Evolutionary conservation across 2,329 filamentous ascomycete species (phyloP), one percentile per base, ranked within the genome.

Genomic region (Aureobasidium vineae): DNA sequence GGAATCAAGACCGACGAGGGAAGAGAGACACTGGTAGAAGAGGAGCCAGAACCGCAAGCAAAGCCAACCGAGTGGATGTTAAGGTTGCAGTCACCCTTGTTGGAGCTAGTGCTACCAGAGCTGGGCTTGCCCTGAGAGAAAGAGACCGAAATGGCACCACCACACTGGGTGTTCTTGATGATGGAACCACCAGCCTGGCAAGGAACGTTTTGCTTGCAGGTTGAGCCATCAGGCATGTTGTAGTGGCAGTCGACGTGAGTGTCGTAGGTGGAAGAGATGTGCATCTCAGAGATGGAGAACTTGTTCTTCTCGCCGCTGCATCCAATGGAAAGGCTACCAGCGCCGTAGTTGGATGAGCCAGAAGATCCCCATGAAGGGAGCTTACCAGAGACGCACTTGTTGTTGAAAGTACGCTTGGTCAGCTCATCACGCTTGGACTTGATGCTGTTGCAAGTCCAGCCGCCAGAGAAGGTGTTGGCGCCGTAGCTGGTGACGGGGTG

Each of bases 81-180:
- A 72, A 96, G 84, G 72, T 84, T 83, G 82, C 91, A 95, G 72
- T 78, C 83, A 74, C 84, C 82, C 61, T 72, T 71, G 63, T 71
- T 69, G 21, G 70, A 70, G 38, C 56, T 33, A n/a, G 15, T 68
- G 56, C 70, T 69, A 40, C 69, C 70, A 69, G 76, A 54, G 49
- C 78, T 63, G 83, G 77, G 69, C 85, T 80, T 75, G 88, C 86
- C 67, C 26, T 85, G 78, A 70, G 83, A 80, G 76, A 97, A 88
- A 65, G 85, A 87, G 69, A 97, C 92, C 67, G 86, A 88, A 76
- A 85, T 91, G 70, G 94, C 93, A 78, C 93, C 93, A 85, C 92
- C 94, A 77, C 94, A 98, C 84, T 97, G 92, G 68, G 82, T 86
- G 85, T 97, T 97, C 79, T 86, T 80, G 73, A 97, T 83, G 54